Conservation (phyloP, 2,329 filamentous ascomycete genomes). For the Nectriaceae sp. region DNA sequence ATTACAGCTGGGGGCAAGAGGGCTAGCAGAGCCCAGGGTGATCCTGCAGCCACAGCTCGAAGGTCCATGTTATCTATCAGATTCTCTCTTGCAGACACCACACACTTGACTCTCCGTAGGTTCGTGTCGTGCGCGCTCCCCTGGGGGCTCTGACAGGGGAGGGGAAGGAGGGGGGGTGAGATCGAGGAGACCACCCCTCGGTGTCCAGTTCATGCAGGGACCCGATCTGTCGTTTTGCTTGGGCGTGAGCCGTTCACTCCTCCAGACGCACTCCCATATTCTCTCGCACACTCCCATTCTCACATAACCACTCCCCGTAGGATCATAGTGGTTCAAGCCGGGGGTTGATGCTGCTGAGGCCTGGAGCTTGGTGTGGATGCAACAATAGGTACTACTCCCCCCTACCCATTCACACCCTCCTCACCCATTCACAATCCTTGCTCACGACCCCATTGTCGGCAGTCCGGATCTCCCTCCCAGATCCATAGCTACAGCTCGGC, state of each 20-base stretch:
- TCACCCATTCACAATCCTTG: background rate
- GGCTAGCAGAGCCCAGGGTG: slow-evolving; percentile 11
- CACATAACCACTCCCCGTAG: background rate
- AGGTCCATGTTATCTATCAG: slow-evolving; percentile 4
- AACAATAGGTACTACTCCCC: slow-evolving; percentile 2
- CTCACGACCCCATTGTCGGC: slow-evolving; percentile 9
- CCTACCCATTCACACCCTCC: background rate
- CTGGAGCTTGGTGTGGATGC: slow-evolving; percentile 2
- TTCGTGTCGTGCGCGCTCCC: slow-evolving; percentile 1
- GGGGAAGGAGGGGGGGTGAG: background rate
- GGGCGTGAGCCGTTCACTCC: slow-evolving; percentile 1
- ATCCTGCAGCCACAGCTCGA: slow-evolving; percentile 13
- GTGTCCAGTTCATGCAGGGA: slow-evolving; percentile 23
- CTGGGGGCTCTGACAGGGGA: slow-evolving; percentile 14
- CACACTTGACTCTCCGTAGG: background rate
- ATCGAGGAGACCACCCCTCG: background rate
- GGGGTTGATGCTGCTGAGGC: background rate
- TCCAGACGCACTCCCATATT: background rate
- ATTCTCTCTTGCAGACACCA: background rate
- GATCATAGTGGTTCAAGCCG: background rate
- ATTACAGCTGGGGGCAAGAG: slow-evolving; percentile 26
- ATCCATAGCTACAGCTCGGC: slow-evolving; percentile 7
- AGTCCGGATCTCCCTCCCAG: slow-evolving; percentile 17
- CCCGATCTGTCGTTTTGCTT: slow-evolving; percentile 13
- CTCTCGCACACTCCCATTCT: too few species aligned